phyloP scores from a whole-genome alignment of 2,329 filamentous ascomycete genomes.

The Magnaporthiopsis poae region DNA sequence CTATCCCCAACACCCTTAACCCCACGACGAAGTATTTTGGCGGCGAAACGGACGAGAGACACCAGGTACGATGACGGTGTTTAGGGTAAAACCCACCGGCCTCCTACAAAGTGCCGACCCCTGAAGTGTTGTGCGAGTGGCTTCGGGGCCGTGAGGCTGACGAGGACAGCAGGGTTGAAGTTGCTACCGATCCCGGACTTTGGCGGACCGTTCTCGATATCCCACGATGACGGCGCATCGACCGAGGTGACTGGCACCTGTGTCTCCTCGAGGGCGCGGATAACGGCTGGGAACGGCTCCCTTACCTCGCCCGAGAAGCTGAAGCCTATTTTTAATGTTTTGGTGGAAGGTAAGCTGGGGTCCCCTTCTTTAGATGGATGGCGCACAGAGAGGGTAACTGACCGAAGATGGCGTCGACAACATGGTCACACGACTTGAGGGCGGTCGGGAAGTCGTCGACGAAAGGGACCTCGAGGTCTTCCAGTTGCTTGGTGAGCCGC shows the following conservation, averaged over 20 bases:
- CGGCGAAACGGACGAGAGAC: background rate
- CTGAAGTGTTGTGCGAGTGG: slow-evolving; percentile 74
- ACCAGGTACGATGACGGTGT: slow-evolving; percentile 6
- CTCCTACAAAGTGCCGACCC: slow-evolving; percentile 85
- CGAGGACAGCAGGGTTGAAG: slow-evolving; percentile 70
- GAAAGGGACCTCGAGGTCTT: slow-evolving; percentile 74
- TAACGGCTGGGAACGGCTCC: slow-evolving; percentile 80
- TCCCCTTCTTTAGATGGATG: slow-evolving; percentile 1
- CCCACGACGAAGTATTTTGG: too few relatives aligned
- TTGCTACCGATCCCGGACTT: slow-evolving; percentile 63
- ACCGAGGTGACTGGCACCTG: slow-evolving; percentile 73
- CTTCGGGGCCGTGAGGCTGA: slow-evolving; percentile 89
- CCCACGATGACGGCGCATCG: slow-evolving; percentile 89
- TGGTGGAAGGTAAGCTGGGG: too few relatives aligned
- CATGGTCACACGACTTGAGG: slow-evolving; percentile 60
- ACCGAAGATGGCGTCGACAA: slow-evolving; percentile 92
- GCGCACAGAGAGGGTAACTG: slow-evolving; percentile 18
- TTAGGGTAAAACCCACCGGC: slow-evolving; percentile 44
- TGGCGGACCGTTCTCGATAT: slow-evolving; percentile 79
- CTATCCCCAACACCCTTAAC: too few relatives aligned
- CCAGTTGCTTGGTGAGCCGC: slow-evolving; percentile 75
- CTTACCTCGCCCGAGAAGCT: slow-evolving; percentile 85
- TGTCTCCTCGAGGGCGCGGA: slow-evolving; percentile 64
- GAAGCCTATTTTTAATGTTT: slow-evolving; percentile 49
- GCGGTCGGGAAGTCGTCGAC: slow-evolving; percentile 66